These are phyloP conservation scores for Leishmania tropica DNA, from an alignment of 208 protist species.

Conservation along the genomic window DNA sequence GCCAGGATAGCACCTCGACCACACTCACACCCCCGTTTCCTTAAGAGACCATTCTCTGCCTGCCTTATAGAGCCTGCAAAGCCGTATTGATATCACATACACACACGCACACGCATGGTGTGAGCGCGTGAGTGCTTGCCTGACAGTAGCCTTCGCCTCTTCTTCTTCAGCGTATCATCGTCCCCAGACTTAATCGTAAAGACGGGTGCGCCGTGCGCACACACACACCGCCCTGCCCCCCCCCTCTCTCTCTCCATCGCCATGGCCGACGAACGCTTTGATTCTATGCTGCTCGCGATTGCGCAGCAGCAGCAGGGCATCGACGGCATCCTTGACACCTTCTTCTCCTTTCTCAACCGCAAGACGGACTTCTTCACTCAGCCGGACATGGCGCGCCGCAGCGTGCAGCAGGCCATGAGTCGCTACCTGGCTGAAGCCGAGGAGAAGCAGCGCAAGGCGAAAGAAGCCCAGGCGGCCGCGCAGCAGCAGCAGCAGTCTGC, in stretches of 20 bases:
- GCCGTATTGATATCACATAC: not conserved
- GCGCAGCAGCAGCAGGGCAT: constrained; percentile 92
- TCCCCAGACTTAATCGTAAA: not conserved
- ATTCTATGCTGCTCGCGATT: constrained; percentile 90
- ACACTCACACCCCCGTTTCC: not conserved
- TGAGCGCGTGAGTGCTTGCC: not conserved
- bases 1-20: not conserved
- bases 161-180: not conserved
- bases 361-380: constrained; percentile 95
- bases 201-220: not conserved
- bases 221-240: not conserved
- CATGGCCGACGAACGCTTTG: constrained; percentile 71
- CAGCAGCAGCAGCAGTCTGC: constrained; percentile 4
- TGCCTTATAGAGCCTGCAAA: not conserved
- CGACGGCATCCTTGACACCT: constrained; percentile 89
- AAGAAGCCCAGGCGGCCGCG: constrained; percentile 25
- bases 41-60: not conserved
- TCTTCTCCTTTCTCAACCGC: constrained; percentile 92
- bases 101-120: not conserved
- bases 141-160: not conserved
- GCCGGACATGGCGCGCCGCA: constrained; percentile 57
- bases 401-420: constrained; percentile 57
- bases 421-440: constrained; percentile 63
- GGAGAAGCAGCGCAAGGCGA: constrained; percentile 41
- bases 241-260: constrained; percentile 1